Base-by-base conservation (phyloP, 805 yeast species). In the Brettanomyces anomalus region DNA sequence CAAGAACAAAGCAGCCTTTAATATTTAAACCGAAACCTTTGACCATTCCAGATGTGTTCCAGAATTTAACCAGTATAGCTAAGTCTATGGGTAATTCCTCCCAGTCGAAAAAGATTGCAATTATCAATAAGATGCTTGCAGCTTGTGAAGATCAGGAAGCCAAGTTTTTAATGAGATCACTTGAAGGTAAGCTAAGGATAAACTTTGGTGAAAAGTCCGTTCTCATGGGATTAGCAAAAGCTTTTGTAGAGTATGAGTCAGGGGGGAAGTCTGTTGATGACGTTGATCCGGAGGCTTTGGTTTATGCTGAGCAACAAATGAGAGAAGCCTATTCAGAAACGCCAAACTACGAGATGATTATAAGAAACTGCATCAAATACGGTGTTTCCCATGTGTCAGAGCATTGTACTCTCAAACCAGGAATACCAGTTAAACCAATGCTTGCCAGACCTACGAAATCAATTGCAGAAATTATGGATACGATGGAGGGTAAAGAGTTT, bases 391-490 rank as follows among this genome's bases (percentile, higher is more conserved):
- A 82, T 32, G 57, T 93, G 35, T 66, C 74, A 39, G 79, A 81
- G 8, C 75, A 80, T 49, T 80, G 94, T 52, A 78, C 77, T 33
- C 66, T 93, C 47, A 79, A 81, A 8, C 96, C 98, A 0, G 97
- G 97, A 2, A 79, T 93, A 4, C 98, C 98, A 0, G 69, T 93
- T 52, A 90, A 89, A 58, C 98, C 98, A 1, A 93, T 93, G 98
- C 75, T 93, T 55, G 98, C 98, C 5, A 93, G 90, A 58, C 98
- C 98, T 2, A 90, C 97, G 0, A 90, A 93, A 57, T 76, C 96
- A 2, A 81, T 93, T 31, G 76, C 84, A n/a, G 98, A 93, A 58
- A 85, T 93, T 1, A 70, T 93, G 47, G 96, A 93, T 58, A 70
- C 95, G 44, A 89, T 93, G 58, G 84, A 83, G 49, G 87, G 81